Base-by-base conservation (phyloP, 2,329 filamentous ascomycete genomes). In the Fusarium subtropicale region DNA sequence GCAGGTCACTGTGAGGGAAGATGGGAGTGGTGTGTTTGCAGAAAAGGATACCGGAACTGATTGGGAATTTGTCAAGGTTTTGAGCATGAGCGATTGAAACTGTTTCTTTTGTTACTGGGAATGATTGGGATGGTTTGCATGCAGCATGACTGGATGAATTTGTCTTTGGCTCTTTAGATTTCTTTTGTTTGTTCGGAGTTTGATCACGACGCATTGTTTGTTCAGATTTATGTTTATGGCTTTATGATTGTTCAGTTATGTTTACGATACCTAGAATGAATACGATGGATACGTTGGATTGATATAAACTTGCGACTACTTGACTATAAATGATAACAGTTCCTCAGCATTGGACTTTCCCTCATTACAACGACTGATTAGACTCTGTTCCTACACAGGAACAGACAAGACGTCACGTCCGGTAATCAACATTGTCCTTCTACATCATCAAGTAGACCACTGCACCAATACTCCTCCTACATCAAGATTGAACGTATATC, bases 41-140 rank as follows among this genome's bases (percentile, higher is more conserved):
- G 55, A 57, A 18, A 42, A 15, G 36, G 55, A 57, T 12, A n/a
- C 8, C 5, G 55, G 55, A 16, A 57, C 55, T 22, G 41, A 20
- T 7, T 57, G 55, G 55, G 55, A 57, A 10, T 57, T 57, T 22
- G 46, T 57, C 8, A 52, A 57, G 22, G 20, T 57, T 42, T 18
- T 31, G 15, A 34, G 30, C 4, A 52, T 28, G 51, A 38, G 26
- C 3, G 51, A 54, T 1, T 39, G 51, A 16, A 10, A 54, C 24
- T 5, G 6, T 1, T 41, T 42, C 11, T 1, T 41, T 42, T 16
- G 13, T 7, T 10, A 44, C 16, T 16, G 3, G 5, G 26, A 11
- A 45, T 18, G 10, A 24, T 42, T 4, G 10, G 10, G 20, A 41
- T 24, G 20, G 13, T 4, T 16, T 24, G n/a, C 6, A 7, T 24